Base-by-base conservation (phyloP, 108 stramenopile species). In the Nitzschia palea region DNA sequence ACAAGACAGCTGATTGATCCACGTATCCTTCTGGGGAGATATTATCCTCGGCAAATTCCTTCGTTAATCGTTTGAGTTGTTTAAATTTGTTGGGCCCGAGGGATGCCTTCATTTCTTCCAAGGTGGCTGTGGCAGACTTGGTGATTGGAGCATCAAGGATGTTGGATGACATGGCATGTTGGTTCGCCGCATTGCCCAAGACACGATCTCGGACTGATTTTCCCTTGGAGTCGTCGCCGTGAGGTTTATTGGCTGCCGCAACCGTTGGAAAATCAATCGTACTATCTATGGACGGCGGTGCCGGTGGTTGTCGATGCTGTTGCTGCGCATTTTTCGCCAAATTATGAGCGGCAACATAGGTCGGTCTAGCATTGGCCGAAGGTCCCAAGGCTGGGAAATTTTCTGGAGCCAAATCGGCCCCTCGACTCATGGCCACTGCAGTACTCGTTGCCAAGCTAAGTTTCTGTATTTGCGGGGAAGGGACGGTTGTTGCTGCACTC, bases 71-170 rank as follows among this genome's bases (percentile, higher is more conserved):
- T 58, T 91, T 95, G 1, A 95, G 76, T 40, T 80, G 76, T 68
- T 95, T 95, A 76, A 84, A 95, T 33, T 80, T 83, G 12, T 70
- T 73, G 12, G 77, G 64, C 3, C 94, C 89, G 15, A 95, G 68
- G 12, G 75, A 35, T 17, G 73, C 70, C 61, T 95, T 92, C 71
- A 95, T 74, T 45, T 80, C 78, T 65, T 89, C 84, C 3, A 91
- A 55, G 0, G 84, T 79, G 9, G 65, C 81, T 42, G 67, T 78
- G 8, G 86, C 83, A 0, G 65, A 18, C 18, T 20, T 10, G 2
- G 65, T 54, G 2, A 65, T 70, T 2, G 84, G 84, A 17, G 77
- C 81, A 55, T 84, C 78, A 37, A 83, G 47, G 10, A 85, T 32
- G 40, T 88, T 85, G 44, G 76, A 62, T 76, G 37, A 52, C 72